Evolutionary conservation across 2,329 filamentous ascomycete genomes (phyloP).

Genomic region (Ploettnerulaceae sp.): DNA sequence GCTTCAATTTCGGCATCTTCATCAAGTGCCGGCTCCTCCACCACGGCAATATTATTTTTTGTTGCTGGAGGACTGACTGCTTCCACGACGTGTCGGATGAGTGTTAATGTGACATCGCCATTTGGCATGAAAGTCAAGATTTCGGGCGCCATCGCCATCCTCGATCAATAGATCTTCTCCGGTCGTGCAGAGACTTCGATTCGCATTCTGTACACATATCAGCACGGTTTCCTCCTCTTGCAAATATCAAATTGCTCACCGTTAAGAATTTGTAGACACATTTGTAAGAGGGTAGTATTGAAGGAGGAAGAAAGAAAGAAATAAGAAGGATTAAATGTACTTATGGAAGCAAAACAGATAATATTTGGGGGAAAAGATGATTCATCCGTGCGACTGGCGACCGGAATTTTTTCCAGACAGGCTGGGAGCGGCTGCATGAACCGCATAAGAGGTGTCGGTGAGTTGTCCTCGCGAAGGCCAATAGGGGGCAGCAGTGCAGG

Average conservation of each 20-base stretch:
- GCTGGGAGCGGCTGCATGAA: slow-evolving; percentile 4
- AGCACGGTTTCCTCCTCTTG: not conserved
- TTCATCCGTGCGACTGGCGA: not conserved
- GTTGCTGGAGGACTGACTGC: slow-evolving; percentile 5
- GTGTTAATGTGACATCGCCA: slow-evolving; percentile 24
- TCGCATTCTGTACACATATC: slow-evolving; percentile 6
- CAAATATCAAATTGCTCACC: slow-evolving; percentile 1
- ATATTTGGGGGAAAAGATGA: slow-evolving; percentile 4
- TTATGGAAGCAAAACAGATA: not conserved
- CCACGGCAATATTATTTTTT: not conserved
- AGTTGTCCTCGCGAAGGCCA: slow-evolving; percentile 14
- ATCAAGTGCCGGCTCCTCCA: slow-evolving; percentile 7
- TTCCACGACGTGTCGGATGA: slow-evolving; percentile 19
- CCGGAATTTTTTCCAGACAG: slow-evolving; percentile 3
- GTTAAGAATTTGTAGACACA: slow-evolving; percentile 9
- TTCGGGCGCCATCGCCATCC: slow-evolving; percentile 22
- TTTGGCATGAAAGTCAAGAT: slow-evolving; percentile 25
- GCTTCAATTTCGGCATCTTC: slow-evolving; percentile 17
- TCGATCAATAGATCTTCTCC: slow-evolving; percentile 5
- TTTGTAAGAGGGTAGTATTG: slow-evolving; percentile 3
- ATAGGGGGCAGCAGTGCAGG: slow-evolving; percentile 10
- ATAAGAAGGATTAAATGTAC: not conserved
- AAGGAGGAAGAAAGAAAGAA: not conserved
- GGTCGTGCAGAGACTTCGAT: slow-evolving; percentile 6
- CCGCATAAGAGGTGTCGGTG: slow-evolving; percentile 12